These are phyloP conservation scores for Avena insularis DNA, from an alignment of 176 grass and related monocot species.

Conservation along the genomic window DNA sequence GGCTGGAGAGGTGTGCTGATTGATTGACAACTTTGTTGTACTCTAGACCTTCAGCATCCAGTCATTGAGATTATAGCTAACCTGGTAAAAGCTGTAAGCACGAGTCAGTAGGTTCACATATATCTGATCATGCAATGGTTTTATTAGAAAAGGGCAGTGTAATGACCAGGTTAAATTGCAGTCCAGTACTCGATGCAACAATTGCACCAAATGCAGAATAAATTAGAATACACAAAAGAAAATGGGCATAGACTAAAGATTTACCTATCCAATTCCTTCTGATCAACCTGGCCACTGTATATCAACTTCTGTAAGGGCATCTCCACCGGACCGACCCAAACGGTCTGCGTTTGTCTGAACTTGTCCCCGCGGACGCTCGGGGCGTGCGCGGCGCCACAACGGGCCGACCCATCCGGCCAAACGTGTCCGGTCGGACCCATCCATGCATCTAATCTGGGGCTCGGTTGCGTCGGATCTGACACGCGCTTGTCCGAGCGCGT, in stretches of 20 bases:
- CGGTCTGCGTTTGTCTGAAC: too few species aligned
- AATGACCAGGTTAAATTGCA: background rate
- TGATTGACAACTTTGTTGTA: constrained; percentile 90
- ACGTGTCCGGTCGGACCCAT: too few species aligned
- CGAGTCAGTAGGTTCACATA: background rate
- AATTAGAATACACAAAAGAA: background rate
- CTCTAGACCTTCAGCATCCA: constrained; percentile 84
- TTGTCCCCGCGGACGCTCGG: too few species aligned
- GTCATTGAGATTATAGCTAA: constrained; percentile 93
- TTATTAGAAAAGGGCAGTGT: background rate
- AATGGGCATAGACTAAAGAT: background rate
- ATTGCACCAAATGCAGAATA: background rate
- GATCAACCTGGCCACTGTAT: constrained; percentile 70
- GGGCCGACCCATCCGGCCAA: too few species aligned
- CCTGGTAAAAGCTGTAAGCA: constrained; percentile 34
- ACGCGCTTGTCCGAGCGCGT: too few species aligned
- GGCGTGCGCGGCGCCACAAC: too few species aligned
- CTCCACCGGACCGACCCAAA: too few species aligned
- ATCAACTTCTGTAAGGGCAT: constrained; percentile 62
- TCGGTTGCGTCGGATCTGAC: too few species aligned
- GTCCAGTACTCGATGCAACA: background rate
- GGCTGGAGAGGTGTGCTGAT: constrained; percentile 82
- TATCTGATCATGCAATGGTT: background rate
- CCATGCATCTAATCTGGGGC: too few species aligned
- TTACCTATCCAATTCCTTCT: constrained; percentile 86